Evolutionary conservation across 2,329 filamentous ascomycete genomes (phyloP).

Genomic region (Aspergillus tamarii): DNA sequence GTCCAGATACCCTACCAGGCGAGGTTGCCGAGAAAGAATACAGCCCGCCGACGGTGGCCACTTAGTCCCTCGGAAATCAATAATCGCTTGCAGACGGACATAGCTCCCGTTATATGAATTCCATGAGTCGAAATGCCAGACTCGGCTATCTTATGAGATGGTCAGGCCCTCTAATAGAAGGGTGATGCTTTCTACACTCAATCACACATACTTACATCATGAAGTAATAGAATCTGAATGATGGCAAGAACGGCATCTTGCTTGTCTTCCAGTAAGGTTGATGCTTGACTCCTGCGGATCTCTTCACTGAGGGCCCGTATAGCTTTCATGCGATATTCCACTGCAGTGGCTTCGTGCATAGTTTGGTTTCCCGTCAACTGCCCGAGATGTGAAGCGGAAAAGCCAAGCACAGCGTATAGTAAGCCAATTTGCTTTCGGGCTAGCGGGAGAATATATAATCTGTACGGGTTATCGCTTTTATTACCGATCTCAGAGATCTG

Average conservation of each 20-base stretch:
- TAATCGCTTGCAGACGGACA: conserved; percentile 36
- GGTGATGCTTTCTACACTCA: neutral
- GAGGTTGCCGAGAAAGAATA: conserved; percentile 36
- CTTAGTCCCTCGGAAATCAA: conserved; percentile 27
- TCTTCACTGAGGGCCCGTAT: conserved; percentile 31
- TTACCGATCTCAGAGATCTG: conserved; percentile 31
- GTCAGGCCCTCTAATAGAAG: neutral
- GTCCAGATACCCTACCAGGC: conserved; percentile 25
- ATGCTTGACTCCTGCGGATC: conserved; percentile 30
- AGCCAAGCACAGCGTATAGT: conserved; percentile 32
- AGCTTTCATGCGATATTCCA: conserved; percentile 34
- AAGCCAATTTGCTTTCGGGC: conserved; percentile 32
- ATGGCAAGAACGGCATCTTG: conserved; percentile 34
- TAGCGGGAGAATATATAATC: conserved; percentile 32
- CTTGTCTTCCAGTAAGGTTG: conserved; percentile 26
- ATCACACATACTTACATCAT: conserved; percentile 29
- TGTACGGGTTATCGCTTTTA: conserved; percentile 31
- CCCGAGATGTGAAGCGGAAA: conserved; percentile 34
- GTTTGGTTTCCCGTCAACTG: conserved; percentile 22
- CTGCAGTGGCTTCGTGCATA: conserved; percentile 28
- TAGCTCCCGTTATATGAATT: conserved; percentile 36
- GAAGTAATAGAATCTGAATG: conserved; percentile 35
- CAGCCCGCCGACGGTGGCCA: conserved; percentile 27
- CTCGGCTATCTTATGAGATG: conserved; percentile 30
- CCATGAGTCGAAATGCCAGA: conserved; percentile 36